A percentile compares a stretch with the other conserved stretches of the same genome.
Conservation (phyloP, 148 eudicot species). For the Agrostemma githago region DNA sequence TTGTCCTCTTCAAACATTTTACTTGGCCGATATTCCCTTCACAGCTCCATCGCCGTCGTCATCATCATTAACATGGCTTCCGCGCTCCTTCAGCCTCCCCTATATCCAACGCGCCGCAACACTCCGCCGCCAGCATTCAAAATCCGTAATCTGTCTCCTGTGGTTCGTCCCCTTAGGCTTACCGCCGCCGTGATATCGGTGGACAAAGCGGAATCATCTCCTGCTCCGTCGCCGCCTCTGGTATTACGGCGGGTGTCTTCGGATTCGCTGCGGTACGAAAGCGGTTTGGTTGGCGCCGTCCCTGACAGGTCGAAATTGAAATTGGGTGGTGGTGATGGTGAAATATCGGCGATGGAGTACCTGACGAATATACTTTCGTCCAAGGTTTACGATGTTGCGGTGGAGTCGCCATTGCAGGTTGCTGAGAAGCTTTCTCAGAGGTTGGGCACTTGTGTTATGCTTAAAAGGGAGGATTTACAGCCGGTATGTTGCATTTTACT, state of each 20-base stretch:
- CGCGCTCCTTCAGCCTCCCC: conserved; percentile 8
- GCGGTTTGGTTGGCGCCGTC: conserved; percentile 49
- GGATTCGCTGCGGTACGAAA: conserved; percentile 54
- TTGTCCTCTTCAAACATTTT: no score
- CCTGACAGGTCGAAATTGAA: conserved; percentile 25
- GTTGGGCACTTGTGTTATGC: conserved; percentile 54
- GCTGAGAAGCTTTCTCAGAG: conserved; percentile 60
- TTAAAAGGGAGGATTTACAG: conserved; percentile 70
- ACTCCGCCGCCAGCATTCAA: neutral
- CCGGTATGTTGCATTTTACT: neutral
- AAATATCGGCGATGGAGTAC: conserved; percentile 49
- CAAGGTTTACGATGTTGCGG: conserved; percentile 70
- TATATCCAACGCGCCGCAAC: neutral
- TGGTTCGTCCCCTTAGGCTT: neutral
- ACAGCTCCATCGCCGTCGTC: no score
- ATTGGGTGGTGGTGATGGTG: neutral
- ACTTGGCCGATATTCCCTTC: no score
- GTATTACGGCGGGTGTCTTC: conserved; percentile 31
- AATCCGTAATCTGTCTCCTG: neutral
- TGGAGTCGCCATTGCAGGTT: conserved; percentile 64
- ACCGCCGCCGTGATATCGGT: neutral
- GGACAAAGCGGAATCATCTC: neutral
- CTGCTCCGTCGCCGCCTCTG: neutral
- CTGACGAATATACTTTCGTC: conserved; percentile 56
- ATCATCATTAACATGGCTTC: neutral